phyloP scores from a whole-genome alignment of 768 basidiomycete species.

The Amanita polypyramis region DNA sequence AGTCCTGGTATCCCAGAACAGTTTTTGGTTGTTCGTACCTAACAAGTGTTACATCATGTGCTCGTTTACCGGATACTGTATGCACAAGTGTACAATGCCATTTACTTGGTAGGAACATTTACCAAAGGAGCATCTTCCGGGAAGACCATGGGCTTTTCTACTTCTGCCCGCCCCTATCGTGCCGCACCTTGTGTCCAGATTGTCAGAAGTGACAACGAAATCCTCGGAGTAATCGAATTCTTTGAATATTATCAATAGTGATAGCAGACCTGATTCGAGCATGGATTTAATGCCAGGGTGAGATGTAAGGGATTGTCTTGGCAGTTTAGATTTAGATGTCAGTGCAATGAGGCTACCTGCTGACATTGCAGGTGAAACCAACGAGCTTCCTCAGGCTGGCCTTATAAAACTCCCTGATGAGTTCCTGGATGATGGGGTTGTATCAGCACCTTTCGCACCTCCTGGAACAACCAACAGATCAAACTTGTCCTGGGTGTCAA shows the following conservation, averaged over 20 bases:
- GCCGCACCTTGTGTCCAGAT: slow-evolving; percentile 63
- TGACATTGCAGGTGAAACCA: slow-evolving; percentile 71
- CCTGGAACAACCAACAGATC: slow-evolving; percentile 71
- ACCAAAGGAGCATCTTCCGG: slow-evolving; percentile 37
- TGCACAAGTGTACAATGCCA: not conserved
- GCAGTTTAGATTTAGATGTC: slow-evolving; percentile 45
- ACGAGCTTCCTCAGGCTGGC: slow-evolving; percentile 49
- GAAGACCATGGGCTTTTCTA: slow-evolving; percentile 63
- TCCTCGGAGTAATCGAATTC: slow-evolving; percentile 71
- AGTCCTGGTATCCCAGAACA: slow-evolving; percentile 61
- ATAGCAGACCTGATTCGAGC: slow-evolving; percentile 40
- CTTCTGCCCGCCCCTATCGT: slow-evolving; percentile 40
- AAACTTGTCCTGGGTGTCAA: slow-evolving; percentile 60
- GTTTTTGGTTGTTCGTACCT: slow-evolving; percentile 57
- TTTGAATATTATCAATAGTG: slow-evolving; percentile 16
- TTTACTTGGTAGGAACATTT: not conserved
- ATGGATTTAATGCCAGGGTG: slow-evolving; percentile 60
- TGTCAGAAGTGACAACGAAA: slow-evolving; percentile 60
- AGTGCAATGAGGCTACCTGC: slow-evolving; percentile 64
- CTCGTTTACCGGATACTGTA: not conserved
- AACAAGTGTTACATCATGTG: slow-evolving; percentile 3
- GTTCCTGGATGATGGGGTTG: slow-evolving; percentile 48
- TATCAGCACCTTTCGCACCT: slow-evolving; percentile 69
- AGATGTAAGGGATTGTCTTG: slow-evolving; percentile 61
- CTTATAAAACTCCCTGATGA: slow-evolving; percentile 48